These are phyloP conservation scores for Chlorella vulgaris DNA, from an alignment of 139 green algal genomes.

Conservation along the genomic window DNA sequence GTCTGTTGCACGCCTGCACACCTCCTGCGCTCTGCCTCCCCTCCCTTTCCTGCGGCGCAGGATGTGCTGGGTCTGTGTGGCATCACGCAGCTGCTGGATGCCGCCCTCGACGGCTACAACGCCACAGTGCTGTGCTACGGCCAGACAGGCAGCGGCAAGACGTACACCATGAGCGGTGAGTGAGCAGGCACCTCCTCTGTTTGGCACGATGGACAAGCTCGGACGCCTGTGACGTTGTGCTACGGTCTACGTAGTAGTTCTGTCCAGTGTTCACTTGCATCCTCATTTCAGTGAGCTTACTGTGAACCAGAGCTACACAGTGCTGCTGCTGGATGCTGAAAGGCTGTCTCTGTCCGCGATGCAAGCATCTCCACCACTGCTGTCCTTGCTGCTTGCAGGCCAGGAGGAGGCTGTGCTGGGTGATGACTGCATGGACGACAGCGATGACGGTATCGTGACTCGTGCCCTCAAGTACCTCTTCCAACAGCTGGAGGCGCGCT, in stretches of 20 bases:
- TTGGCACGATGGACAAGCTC: neutral
- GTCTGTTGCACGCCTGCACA: too few relatives aligned
- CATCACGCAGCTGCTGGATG: slow-evolving; percentile 82
- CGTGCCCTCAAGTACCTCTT: slow-evolving; percentile 74
- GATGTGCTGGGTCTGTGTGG: slow-evolving; percentile 59
- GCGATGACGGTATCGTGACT: slow-evolving; percentile 77
- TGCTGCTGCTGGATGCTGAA: too few relatives aligned
- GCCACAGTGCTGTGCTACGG: slow-evolving; percentile 73
- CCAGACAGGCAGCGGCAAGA: slow-evolving; percentile 71
- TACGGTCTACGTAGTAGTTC: too few relatives aligned
- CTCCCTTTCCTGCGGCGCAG: neutral
- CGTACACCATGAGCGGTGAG: slow-evolving; percentile 62
- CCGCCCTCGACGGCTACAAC: slow-evolving; percentile 82
- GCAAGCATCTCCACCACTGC: neutral
- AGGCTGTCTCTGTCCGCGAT: neutral
- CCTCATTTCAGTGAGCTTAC: too few relatives aligned
- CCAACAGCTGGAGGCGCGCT: slow-evolving; percentile 44
- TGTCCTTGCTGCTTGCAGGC: neutral
- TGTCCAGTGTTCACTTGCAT: too few relatives aligned
- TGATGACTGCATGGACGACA: slow-evolving; percentile 64
- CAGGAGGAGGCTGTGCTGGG: slow-evolving; percentile 54
- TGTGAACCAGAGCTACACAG: too few relatives aligned
- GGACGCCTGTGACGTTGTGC: too few relatives aligned
- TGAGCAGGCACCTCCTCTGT: neutral
- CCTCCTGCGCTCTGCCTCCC: neutral